Evolutionary conservation across 176 grass and related monocot species (phyloP), one percentile per base, ranked within the genome.

Genomic region (Oryza punctata): DNA sequence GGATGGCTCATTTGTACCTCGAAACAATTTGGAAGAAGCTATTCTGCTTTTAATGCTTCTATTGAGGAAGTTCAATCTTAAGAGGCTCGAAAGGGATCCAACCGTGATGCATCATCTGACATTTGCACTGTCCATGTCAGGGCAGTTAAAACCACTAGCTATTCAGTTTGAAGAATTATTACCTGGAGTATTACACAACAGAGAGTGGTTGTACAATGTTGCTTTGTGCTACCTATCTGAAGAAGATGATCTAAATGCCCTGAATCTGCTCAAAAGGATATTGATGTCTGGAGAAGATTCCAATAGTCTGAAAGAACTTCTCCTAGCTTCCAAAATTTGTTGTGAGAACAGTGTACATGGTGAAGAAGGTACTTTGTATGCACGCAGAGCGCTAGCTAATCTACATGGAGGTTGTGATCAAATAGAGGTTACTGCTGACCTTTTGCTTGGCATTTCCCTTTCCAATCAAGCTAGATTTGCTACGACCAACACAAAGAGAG

Each of bases 241-340:
- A 81, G 79, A 89, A 69, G 89, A 95, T 81, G 73, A 93, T 28
- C 66, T 86, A 70, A 82, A 65, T 84, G 91, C 93, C 65, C 75
- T 98, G 30, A 82, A 82, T 63, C 82, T 98, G 23, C 86, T 98
- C 64, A 89, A 69, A 91, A 94, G 70, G 72, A 67, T 90, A 63
- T 67, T 98, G 67, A 88, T 76, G 71, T 85, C 73, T 63, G 82
- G 81, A 65, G 86, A 91, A 27, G 90, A 98, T 76, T 84, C 89
- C 65, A 75, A 85, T 64, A 69, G 44, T 84, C 64, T 98, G 59
- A 93, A 81, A 76, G 87, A 91, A 61, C 81, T 95, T 64, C 87
- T 98, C 65, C 72, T 98, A 33, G 91, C 92, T 84, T 98, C 95
- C 68, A 98, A 95, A 87, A 54, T 95, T 86, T 98, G 91, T 82